phyloP scores from a whole-genome alignment of 176 grass and related monocot species.

The Neostapfia colusana region DNA sequence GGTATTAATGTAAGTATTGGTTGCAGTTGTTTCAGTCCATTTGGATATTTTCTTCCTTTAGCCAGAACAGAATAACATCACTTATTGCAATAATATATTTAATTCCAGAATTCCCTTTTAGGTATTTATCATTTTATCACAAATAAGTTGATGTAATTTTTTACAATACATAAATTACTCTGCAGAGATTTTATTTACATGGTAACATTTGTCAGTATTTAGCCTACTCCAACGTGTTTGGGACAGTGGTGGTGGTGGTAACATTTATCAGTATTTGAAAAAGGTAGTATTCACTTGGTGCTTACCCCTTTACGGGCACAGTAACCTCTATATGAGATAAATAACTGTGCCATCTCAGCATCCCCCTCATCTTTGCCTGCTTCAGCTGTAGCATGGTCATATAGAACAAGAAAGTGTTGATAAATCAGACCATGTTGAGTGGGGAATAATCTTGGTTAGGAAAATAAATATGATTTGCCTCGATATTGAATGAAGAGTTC shows the following conservation, averaged over 20 bases:
- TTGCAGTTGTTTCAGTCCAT: constrained; percentile 1
- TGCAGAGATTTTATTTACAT: neutral
- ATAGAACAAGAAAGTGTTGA: constrained; percentile 20
- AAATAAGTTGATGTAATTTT: neutral
- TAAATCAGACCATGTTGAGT: neutral
- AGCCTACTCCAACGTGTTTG: too few species aligned
- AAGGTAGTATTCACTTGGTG: constrained; percentile 9
- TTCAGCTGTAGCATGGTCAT: constrained; percentile 49
- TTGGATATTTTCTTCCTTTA: neutral
- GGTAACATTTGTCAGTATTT: neutral
- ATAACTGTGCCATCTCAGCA: constrained; percentile 61
- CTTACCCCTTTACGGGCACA: constrained; percentile 89
- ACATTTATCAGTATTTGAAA: neutral
- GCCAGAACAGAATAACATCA: neutral
- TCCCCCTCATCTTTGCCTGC: constrained; percentile 50
- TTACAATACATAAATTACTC: constrained; percentile 4
- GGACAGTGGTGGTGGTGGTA: too few species aligned
- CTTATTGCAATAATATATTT: neutral
- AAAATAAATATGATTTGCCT: constrained; percentile 10
- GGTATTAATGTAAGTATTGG: constrained; percentile 18
- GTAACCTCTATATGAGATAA: constrained; percentile 72
- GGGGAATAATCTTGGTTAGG: neutral
- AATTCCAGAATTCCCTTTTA: constrained; percentile 8
- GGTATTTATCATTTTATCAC: constrained; percentile 17
- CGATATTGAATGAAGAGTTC: neutral